phyloP scores from a whole-genome alignment of 768 basidiomycete genomes.

The Steccherinum ochraceum region DNA sequence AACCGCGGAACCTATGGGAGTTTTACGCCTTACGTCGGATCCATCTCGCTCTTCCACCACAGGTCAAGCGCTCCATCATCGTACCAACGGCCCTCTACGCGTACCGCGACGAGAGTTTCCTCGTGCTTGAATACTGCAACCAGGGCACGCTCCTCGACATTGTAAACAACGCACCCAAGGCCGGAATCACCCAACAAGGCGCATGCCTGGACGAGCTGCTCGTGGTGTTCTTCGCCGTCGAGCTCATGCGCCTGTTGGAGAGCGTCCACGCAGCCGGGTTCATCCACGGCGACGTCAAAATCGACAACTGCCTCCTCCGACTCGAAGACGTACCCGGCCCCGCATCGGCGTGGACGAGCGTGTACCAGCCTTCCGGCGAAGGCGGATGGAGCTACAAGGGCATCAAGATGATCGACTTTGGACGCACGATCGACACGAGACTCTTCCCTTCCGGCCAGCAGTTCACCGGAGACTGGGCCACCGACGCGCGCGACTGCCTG shows the following conservation, averaged over 20 bases:
- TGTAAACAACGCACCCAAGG: constrained; percentile 75
- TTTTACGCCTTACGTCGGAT: constrained; percentile 78
- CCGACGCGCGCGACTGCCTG: constrained; percentile 87
- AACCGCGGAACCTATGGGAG: constrained; percentile 89
- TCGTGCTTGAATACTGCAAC: constrained; percentile 80
- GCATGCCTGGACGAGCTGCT: constrained; percentile 88
- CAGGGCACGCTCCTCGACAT: constrained; percentile 91
- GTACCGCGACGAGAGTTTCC: constrained; percentile 84
- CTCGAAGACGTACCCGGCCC: constrained; percentile 78
- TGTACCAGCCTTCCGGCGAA: constrained; percentile 74
- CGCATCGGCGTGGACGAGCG: constrained; percentile 58
- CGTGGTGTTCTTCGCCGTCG: constrained; percentile 92
- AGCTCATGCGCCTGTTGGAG: constrained; percentile 79
- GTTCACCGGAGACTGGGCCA: constrained; percentile 83
- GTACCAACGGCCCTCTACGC: constrained; percentile 74
- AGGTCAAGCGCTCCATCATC: constrained; percentile 64
- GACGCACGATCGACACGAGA: constrained; percentile 84
- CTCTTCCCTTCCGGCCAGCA: constrained; percentile 76
- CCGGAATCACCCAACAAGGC: constrained; percentile 74
- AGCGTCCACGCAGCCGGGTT: constrained; percentile 77
- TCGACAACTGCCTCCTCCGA: constrained; percentile 96
- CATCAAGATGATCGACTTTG: constrained; percentile 93
- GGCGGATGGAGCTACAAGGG: constrained; percentile 88
- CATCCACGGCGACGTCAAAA: constrained; percentile 98
- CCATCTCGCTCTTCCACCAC: constrained; percentile 56